A percentile compares a stretch with the other conserved stretches of the same genome.
Evolutionary conservation across 139 green algal species (phyloP).

Genomic region (Microglena sp.): DNA sequence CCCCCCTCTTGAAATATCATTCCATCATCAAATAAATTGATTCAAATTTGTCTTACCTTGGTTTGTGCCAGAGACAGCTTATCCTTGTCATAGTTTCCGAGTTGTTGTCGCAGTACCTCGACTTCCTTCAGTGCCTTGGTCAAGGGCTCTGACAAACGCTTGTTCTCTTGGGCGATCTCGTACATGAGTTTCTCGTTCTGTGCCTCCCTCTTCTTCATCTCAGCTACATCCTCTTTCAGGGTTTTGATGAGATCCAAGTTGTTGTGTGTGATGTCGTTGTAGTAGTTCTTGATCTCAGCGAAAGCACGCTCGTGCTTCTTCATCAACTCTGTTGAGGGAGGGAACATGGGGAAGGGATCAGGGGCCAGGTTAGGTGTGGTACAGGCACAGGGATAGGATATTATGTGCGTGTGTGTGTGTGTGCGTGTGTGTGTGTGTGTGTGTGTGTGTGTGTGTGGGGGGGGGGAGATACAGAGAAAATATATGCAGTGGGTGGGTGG

Average conservation of each 20-base stretch:
- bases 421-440: too few relatives aligned
- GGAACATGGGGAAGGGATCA: too few relatives aligned
- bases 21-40: too few relatives aligned
- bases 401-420: too few relatives aligned
- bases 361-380: too few relatives aligned
- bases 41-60: too few relatives aligned
- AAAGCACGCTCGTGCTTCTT: constrained; percentile 77
- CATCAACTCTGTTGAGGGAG: too few relatives aligned
- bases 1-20: too few relatives aligned
- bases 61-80: constrained; percentile 53
- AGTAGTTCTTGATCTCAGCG: constrained; percentile 87
- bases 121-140: constrained; percentile 72
- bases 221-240: constrained; percentile 77
- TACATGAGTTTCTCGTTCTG: constrained; percentile 84
- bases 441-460: too few relatives aligned
- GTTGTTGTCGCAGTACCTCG: constrained; percentile 47
- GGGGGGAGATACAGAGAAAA: too few relatives aligned
- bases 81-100: constrained; percentile 74
- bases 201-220: constrained; percentile 81
- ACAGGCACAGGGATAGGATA: too few relatives aligned
- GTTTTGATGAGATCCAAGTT: constrained; percentile 93
- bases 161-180: constrained; percentile 77
- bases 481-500: too few relatives aligned
- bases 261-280: constrained; percentile 88
- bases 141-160: constrained; percentile 72